Percentiles rank a stretch among this genome's conserved stretches.
phyloP scores from a whole-genome alignment of 768 basidiomycete species.

The Trametes coccinea region DNA sequence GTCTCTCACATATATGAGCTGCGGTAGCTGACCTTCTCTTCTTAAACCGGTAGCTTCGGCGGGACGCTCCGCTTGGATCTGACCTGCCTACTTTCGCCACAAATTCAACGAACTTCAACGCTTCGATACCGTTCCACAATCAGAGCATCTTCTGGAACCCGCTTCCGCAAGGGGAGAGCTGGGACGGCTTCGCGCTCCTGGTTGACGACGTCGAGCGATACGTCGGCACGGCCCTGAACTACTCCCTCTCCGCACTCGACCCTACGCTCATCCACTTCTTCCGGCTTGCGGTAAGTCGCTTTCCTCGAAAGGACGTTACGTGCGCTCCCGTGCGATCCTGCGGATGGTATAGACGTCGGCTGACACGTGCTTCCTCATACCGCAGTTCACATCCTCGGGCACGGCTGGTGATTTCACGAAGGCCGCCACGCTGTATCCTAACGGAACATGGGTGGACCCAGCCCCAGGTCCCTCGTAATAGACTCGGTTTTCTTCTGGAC shows the following conservation, averaged over 20 bases:
- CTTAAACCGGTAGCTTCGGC: conserved; percentile 52
- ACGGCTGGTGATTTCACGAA: conserved; percentile 75
- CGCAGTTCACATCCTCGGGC: conserved; percentile 47
- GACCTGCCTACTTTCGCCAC: conserved; percentile 72
- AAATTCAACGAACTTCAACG: conserved; percentile 67
- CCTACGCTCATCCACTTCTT: conserved; percentile 71
- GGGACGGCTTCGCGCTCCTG: conserved; percentile 78
- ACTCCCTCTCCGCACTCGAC: conserved; percentile 64
- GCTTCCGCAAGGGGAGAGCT: conserved; percentile 41
- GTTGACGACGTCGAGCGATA: conserved; percentile 88
- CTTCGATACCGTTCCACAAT: conserved; percentile 47
- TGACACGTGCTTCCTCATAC: conserved; percentile 12
- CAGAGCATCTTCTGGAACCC: conserved; percentile 40
- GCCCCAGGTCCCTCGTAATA: conserved; percentile 58
- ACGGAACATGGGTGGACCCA: conserved; percentile 82
- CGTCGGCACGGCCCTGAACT: conserved; percentile 68
- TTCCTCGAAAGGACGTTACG: neutral
- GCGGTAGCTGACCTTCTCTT: conserved; percentile 13
- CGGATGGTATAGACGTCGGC: neutral
- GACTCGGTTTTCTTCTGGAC: conserved; percentile 1
- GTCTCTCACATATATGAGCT: neutral
- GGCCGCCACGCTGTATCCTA: conserved; percentile 72
- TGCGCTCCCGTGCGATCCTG: neutral
- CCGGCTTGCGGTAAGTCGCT: conserved; percentile 66
- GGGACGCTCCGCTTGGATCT: conserved; percentile 71